Percentiles rank a stretch among this genome's conserved stretches.
phyloP scores from a whole-genome alignment of 768 basidiomycete species.

The Lentinula edodes region DNA sequence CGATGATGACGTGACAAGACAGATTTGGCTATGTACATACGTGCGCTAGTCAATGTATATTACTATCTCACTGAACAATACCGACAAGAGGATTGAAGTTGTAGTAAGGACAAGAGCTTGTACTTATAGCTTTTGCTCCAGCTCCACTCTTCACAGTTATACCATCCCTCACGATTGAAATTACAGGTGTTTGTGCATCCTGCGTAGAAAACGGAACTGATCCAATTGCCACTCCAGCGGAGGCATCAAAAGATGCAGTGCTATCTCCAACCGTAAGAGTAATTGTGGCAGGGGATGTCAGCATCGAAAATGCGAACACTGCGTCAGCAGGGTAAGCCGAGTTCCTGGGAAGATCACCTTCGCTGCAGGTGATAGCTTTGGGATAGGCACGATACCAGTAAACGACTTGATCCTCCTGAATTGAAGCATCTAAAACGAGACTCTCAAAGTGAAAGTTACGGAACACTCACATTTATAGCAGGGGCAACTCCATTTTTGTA shows the following conservation, averaged over 20 bases:
- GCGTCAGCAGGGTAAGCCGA: conserved; percentile 26
- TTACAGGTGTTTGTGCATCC: conserved; percentile 19
- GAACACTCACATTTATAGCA: conserved; percentile 22
- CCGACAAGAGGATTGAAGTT: conserved; percentile 3
- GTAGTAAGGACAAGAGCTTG: conserved; percentile 1
- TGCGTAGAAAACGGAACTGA: conserved; percentile 19
- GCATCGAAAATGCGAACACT: conserved; percentile 32
- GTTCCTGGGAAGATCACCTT: conserved; percentile 21
- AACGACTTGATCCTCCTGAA: conserved; percentile 17
- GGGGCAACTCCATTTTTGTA: conserved; percentile 18
- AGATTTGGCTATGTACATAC: no score
- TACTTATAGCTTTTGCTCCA: conserved; percentile 1
- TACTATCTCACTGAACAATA: background rate
- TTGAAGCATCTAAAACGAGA: conserved; percentile 18
- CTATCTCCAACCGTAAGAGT: conserved; percentile 23
- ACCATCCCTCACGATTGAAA: conserved; percentile 19
- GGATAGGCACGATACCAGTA: conserved; percentile 22
- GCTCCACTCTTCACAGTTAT: conserved; percentile 3
- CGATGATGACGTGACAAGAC: no score
- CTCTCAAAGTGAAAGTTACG: conserved; percentile 12
- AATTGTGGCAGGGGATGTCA: conserved; percentile 24
- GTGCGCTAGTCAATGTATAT: background rate
- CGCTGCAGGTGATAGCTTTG: conserved; percentile 17
- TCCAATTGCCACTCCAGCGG: conserved; percentile 16
- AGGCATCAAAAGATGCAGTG: conserved; percentile 12